Evolutionary conservation across 306 rosid genomes (phyloP).

Genomic region (Vicia villosa): DNA sequence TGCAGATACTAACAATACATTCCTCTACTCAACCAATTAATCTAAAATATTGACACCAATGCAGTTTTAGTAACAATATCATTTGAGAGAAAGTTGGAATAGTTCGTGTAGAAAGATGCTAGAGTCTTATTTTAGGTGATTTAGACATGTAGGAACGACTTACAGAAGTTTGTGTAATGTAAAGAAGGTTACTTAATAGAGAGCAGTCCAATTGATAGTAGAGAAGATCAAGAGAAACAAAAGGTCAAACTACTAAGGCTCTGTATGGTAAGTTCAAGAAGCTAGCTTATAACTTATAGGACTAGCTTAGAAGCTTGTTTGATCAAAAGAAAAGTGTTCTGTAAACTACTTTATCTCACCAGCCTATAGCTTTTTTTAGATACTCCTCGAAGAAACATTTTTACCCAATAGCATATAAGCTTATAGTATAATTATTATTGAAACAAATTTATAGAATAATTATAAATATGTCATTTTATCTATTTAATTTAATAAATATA

Average conservation of each 20-base stretch:
- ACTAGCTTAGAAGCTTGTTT: not conserved
- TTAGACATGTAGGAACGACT: not conserved
- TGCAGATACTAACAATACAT: slow-evolving; percentile 14
- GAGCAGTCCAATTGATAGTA: not conserved
- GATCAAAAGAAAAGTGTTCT: not conserved
- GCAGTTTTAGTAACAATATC: not conserved
- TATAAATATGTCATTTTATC: not conserved
- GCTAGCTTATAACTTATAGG: slow-evolving; percentile 3
- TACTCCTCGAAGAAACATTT: not conserved
- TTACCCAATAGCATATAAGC: not conserved
- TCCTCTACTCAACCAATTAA: slow-evolving; percentile 27
- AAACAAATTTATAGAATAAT: not conserved
- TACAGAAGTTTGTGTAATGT: not conserved
- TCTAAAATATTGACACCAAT: not conserved
- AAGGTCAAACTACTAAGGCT: not conserved
- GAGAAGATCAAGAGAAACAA: slow-evolving; percentile 4
- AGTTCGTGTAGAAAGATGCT: not conserved
- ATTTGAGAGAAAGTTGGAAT: not conserved
- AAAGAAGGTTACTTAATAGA: not conserved
- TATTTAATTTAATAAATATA: not conserved
- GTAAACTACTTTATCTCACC: not conserved
- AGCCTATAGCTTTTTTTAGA: not conserved
- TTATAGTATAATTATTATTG: not conserved
- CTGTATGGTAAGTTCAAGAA: not conserved
- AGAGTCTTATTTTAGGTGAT: slow-evolving; percentile 5